Conservation (phyloP, 208 protist species). For the Naegleria lovaniensis region DNA sequence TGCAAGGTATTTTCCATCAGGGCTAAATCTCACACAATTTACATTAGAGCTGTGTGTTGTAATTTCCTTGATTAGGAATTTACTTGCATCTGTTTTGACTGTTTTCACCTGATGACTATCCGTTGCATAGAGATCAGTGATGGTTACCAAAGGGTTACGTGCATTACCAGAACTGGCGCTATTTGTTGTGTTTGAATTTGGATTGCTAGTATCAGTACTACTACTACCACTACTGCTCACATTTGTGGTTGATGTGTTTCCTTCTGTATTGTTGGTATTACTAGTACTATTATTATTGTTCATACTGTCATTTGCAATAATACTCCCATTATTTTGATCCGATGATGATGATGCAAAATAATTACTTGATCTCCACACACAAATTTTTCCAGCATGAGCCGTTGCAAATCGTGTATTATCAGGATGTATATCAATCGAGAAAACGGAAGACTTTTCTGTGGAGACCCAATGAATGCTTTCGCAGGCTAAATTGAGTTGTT, state of each 20-base stretch:
- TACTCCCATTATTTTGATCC: no score
- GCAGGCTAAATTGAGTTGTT: not conserved
- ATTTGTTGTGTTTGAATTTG: not conserved
- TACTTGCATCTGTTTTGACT: not conserved
- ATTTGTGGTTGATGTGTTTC: no score
- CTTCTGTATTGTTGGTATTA: no score
- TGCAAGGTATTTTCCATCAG: not conserved
- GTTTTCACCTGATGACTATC: not conserved
- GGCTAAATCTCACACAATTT: slow-evolving; percentile 1
- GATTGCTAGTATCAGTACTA: no score
- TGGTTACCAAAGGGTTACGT: not conserved
- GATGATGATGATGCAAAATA: not conserved
- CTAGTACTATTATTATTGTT: no score
- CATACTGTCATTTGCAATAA: not conserved
- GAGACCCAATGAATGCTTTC: not conserved
- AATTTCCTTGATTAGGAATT: not conserved
- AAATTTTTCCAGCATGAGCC: not conserved
- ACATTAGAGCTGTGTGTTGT: not conserved
- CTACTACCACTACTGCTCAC: no score
- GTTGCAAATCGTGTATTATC: not conserved
- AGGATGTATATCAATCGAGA: not conserved
- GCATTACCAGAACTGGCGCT: not conserved
- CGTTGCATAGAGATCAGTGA: not conserved
- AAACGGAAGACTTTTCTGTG: not conserved
- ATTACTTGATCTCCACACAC: not conserved